phyloP scores from a whole-genome alignment of 352 stramenopile species.

The Globisporangium solare region DNA sequence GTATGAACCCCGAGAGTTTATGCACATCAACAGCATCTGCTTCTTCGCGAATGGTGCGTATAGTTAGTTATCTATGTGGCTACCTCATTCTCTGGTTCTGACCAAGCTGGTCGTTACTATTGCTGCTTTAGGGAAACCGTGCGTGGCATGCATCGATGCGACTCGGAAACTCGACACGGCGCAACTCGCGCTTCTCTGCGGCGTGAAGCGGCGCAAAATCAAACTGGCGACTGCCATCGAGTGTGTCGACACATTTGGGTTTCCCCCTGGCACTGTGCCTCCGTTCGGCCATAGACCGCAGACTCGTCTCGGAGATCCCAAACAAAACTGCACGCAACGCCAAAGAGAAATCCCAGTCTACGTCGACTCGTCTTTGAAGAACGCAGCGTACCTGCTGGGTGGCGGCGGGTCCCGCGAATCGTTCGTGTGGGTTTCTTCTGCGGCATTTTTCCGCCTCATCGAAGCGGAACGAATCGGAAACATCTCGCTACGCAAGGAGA shows the following conservation, averaged over 20 bases:
- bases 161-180: conserved; percentile 57
- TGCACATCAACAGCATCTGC: conserved; percentile 69
- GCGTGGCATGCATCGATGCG: conserved; percentile 55
- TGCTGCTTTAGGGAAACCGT: conserved; percentile 31
- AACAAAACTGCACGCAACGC: not conserved
- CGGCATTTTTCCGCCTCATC: conserved; percentile 40
- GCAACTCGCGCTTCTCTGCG: conserved; percentile 39
- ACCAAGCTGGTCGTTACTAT: too few species aligned
- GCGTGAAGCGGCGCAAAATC: conserved; percentile 53
- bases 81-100: not conserved
- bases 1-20: conserved; percentile 20
- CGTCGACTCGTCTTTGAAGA: conserved; percentile 29
- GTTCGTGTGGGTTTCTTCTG: conserved; percentile 34
- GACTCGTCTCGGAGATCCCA: not conserved
- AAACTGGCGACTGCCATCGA: conserved; percentile 61
- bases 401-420: conserved; percentile 43
- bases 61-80: not conserved
- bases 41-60: conserved; percentile 61
- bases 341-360: conserved; percentile 25
- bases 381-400: conserved; percentile 33
- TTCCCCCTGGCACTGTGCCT: conserved; percentile 55
- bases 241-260: conserved; percentile 57
- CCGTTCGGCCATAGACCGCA: conserved; percentile 41
- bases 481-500: conserved; percentile 25
- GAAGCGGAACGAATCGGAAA: conserved; percentile 26